Conservation (phyloP, 306 rosid genomes). For the Gastrolobium bilobum region DNA sequence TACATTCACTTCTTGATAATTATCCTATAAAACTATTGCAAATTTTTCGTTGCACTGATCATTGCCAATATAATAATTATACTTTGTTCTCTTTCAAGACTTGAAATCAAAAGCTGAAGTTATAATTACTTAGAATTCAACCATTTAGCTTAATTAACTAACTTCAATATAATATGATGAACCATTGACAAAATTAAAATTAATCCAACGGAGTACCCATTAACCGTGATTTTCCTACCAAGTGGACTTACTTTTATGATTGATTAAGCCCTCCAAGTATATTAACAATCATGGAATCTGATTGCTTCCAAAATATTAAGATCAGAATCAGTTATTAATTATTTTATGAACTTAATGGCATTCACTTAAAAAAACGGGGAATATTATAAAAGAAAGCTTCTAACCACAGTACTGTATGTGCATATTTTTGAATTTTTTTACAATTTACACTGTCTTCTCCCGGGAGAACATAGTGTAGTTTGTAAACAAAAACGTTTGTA, state of each 20-base stretch:
- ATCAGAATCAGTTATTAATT: conserved; percentile 15
- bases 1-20: conserved; percentile 55
- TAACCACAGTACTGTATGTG: background rate
- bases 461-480: no score
- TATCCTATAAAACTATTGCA: conserved; percentile 20
- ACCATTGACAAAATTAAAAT: conserved; percentile 42
- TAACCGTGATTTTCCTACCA: conserved; percentile 41
- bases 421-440: no score
- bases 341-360: background rate
- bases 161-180: conserved; percentile 48
- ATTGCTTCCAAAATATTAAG: conserved; percentile 16
- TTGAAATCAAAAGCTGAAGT: conserved; percentile 47
- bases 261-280: conserved; percentile 36
- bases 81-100: conserved; percentile 28
- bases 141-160: conserved; percentile 60
- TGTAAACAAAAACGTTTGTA: no score
- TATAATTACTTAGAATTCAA: conserved; percentile 54
- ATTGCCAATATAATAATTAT: conserved; percentile 51
- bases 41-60: conserved; percentile 47
- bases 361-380: background rate
- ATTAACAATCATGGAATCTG: conserved; percentile 33
- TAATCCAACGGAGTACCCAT: conserved; percentile 36
- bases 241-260: conserved; percentile 51
- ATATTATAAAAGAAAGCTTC: background rate
- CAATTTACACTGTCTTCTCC: no score